Evolutionary conservation across 2,329 filamentous ascomycete species (phyloP).

Genomic region (Fusarium penzigii): DNA sequence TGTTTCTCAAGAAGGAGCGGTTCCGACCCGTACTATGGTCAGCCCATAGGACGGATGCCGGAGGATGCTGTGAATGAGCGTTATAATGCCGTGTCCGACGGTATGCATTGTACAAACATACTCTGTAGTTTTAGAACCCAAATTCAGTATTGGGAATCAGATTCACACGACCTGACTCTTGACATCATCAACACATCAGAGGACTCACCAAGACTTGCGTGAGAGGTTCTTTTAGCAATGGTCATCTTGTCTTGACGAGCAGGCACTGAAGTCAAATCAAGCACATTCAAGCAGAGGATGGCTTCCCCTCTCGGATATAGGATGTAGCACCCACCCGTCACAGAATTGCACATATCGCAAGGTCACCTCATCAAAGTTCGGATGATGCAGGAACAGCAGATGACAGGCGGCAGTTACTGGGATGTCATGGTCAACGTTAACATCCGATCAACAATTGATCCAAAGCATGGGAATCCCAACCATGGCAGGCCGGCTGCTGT

Average conservation of each 20-base stretch:
- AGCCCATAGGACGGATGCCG: conserved; percentile 19
- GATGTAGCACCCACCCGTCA: too few relatives aligned
- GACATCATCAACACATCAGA: conserved; percentile 12
- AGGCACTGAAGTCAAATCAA: too few relatives aligned
- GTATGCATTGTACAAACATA: conserved; percentile 28
- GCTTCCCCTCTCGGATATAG: too few relatives aligned
- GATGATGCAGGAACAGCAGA: too few relatives aligned
- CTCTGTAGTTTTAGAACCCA: conserved; percentile 31
- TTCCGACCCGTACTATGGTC: conserved; percentile 15
- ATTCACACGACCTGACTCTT: conserved; percentile 9
- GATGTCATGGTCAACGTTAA: background rate
- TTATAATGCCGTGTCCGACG: conserved; percentile 9
- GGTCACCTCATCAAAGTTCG: too few relatives aligned
- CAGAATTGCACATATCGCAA: too few relatives aligned
- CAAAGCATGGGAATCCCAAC: conserved; percentile 22
- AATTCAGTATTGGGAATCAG: conserved; percentile 13
- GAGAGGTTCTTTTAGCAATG: too few relatives aligned
- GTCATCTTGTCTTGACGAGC: too few relatives aligned
- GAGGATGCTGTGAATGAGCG: conserved; percentile 16
- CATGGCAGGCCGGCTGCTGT: conserved; percentile 4
- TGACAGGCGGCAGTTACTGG: too few relatives aligned
- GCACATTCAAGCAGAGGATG: too few relatives aligned
- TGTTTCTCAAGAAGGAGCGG: conserved; percentile 10
- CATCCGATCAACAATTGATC: conserved; percentile 10
- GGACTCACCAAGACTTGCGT: conserved; percentile 2